These are phyloP conservation scores for Diaporthe helianthi DNA, from an alignment of 2,329 filamentous ascomycete species.

Conservation along the genomic window DNA sequence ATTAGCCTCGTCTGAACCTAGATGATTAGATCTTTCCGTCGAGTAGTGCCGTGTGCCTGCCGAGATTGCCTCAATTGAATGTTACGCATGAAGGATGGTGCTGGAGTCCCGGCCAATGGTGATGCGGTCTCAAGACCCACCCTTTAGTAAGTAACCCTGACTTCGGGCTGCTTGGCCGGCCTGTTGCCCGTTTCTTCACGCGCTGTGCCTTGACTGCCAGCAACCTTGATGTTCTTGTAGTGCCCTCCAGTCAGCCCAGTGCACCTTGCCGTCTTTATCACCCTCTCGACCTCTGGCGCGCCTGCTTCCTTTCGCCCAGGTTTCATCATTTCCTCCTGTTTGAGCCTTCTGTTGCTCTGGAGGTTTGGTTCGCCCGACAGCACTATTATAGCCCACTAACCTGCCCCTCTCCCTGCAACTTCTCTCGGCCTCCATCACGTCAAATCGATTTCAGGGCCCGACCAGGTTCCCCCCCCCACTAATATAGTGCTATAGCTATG, in stretches of 20 bases:
- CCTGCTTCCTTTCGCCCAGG: conserved; percentile 19
- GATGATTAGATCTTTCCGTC: not conserved
- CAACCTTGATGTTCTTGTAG: not conserved
- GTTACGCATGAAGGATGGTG: conserved; percentile 11
- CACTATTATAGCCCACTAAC: conserved; percentile 14
- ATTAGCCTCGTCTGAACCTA: not conserved
- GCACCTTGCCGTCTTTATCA: conserved; percentile 24
- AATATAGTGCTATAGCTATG: conserved; percentile 27
- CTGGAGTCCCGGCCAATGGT: conserved; percentile 4
- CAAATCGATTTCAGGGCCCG: conserved; percentile 10
- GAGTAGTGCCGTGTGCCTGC: conserved; percentile 6
- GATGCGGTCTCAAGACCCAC: conserved; percentile 5
- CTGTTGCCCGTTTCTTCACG: conserved; percentile 19
- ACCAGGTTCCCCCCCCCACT: conserved; percentile 31
- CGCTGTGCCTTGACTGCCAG: conserved; percentile 23
- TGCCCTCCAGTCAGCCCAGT: not conserved
- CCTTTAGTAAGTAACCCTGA: conserved; percentile 26
- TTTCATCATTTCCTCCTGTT: conserved; percentile 33
- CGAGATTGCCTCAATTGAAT: conserved; percentile 22
- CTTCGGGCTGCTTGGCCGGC: conserved; percentile 10
- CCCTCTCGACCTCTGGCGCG: conserved; percentile 1
- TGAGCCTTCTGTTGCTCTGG: conserved; percentile 9
- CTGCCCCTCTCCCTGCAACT: conserved; percentile 10
- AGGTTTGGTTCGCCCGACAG: conserved; percentile 27
- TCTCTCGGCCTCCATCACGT: not conserved